Evolutionary conservation across 371 early-diverging fungal species (phyloP), one percentile per base, ranked within the genome.

Genomic region (Rhizopus microsporus): DNA sequence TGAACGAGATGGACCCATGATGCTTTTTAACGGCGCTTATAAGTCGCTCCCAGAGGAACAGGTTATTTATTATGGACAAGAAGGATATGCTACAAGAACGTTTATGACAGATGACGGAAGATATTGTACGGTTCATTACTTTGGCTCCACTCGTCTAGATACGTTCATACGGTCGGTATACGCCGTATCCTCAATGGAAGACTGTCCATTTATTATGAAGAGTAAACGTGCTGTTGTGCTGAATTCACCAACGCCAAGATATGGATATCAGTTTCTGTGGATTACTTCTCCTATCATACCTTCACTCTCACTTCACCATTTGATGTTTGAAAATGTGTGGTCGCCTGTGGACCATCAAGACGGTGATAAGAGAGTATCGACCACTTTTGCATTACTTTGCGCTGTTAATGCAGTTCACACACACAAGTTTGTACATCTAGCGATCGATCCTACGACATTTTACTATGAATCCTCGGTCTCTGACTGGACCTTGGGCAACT

Each of bases 221-320:
- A 60, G 54, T 23, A 37, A 56, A 23, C 51, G 57, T 23, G 66
- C 57, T 7, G 61, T 66, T 23, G 54, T 61, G 7, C 58, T 66
- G 7, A 45, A 33, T 17, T 39, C 44, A 3, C 61, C 66, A 3
- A 66, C 66, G 29, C 58, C 66, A 2, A 42, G 32, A 6, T 56
- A 38, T 15, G 31, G 50, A 3, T 66, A 66, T 32, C 66, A 54
- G 13, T 66, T 54, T 23, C 52, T 66, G 9, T 66, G 66, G 66
- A 66, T 66, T 37, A 61, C 66, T 12, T 66, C 66, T 5, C 66
- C 61, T 23, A 54, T 60, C 30, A 50, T 57, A 3, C 57, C 61
- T 17, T 48, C 61, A 9, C 45, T 54, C n/a, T 60, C 66, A 10
- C 47, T 61, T 2, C 45, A 57, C 17, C 37, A 56, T 39, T 13